Evolutionary conservation across 2,329 filamentous ascomycete genomes (phyloP), one percentile per base, ranked within the genome.

Genomic region (Byssoonygena ceratinophila): DNA sequence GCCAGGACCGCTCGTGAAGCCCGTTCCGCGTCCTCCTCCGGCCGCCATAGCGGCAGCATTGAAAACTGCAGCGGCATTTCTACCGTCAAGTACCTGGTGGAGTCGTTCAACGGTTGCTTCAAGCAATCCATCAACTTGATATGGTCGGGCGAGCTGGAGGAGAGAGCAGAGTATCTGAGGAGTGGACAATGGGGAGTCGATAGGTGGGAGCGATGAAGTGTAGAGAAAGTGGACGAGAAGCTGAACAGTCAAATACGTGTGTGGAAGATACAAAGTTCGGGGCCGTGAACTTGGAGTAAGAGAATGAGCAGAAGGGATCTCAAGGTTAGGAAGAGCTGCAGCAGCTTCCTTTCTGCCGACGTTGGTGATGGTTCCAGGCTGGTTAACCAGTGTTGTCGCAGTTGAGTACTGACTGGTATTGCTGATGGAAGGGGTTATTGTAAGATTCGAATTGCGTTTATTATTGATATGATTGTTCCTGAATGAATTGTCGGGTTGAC

Each of bases 21-120:
- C 83, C 25, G 91, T 87, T 45, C 87, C 86, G 45, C 89, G 81
- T 0, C 92, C 92, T 23, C 92, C 90, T 9, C 92, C 92, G 1
- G 92, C 92, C 0, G 90, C 92, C 92, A 97, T 97, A 50, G 92
- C 92, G 0, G 91, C 92, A 0, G 92, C 92, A 59, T 98, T 98
- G 75, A 98, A 98, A 0, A 98, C 90, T 4, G 92, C 92, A 0
- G 92, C 92, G 0, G 92, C 91, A 60, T 97, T 98, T 44, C 91
- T 80, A 45, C 87, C 92, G 66, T 98, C 92, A 3, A 98, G 79
- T 0, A 94, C 80, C 27, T 86, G 79, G 63, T 98, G 92, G 0
- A 98, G 76, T 6, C 91, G 81, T 68, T 97, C 89, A 8, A 97
- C 87, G 1, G 94, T 87, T 0, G 88, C 88, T 71, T 98, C 92